Evolutionary conservation across 108 stramenopile species (phyloP), one percentile per base, ranked within the genome.

Genomic region (Skeletonema marinoi): DNA sequence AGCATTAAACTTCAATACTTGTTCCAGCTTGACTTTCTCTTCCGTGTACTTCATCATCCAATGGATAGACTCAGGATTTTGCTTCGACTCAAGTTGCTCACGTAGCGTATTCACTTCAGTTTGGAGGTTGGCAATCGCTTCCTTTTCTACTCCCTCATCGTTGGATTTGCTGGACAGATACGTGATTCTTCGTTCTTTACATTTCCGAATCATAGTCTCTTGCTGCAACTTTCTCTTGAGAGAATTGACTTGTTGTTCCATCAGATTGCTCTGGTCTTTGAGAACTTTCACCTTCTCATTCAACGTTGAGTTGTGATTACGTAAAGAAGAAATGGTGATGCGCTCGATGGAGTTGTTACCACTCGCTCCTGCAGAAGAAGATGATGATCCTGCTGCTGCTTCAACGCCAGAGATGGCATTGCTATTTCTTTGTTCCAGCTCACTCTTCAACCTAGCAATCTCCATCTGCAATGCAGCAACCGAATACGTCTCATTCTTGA

Each of bases 141-240:
- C 63, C 29, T 60, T 64, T 25, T 66, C 68, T 16, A 60, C 10
- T 16, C 66, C 48, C n/a, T 33, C n/a, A 11, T 17, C 17, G 14
- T 42, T 65, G 41, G n/a, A 9, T 35, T 77, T 77, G 25, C 51
- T 48, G 8, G 79, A 70, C 13, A 74, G 42, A 21, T 69, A 71
- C 6, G 48, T 66, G 12, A 85, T 78, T n/a, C 84, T 66, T 9
- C 80, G 65, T 32, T 85, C 78, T 38, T 85, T 85, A 62, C 68
- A 81, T 48, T 81, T 81, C 12, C 74, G 84, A 62, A 81, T 80
- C 70, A 85, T 54, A 3, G 66, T 79, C 76, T 85, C 84, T 66
- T 85, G 78, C 42, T 85, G 80, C 3, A 85, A 33, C 50, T 85
- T 85, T 42, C 84, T 44, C 44, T 85, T 85, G 3, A 85, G 77